Base-by-base conservation (phyloP, 1,284 basidiomycete genomes). In the Leccinum subspadiceum region DNA sequence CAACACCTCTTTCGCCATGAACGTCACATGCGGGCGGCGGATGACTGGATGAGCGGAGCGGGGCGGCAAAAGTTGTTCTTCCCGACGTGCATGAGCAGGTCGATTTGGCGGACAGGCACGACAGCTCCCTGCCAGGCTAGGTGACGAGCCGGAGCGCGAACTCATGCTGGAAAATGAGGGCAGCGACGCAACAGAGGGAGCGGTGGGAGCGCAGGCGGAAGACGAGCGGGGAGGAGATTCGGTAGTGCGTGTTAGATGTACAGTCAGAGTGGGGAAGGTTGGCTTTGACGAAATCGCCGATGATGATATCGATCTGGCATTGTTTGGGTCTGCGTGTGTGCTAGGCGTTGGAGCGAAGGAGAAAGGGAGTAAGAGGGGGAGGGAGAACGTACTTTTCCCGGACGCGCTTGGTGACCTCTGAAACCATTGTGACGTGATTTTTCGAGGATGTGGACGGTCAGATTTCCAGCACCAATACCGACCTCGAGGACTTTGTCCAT, bases 131-230 rank as follows among this genome's bases (percentile, higher is more conserved):
- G 2, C 88, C 89, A 0, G 97, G 94, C 29, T 86, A 81, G 4
- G 96, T 96, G 48, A 94, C 88, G 12, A 99, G 84, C 2, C 97
- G 91, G 62, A 96, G 81, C 0, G 96, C 96, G 71, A 99, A 99
- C 75, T 99, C 96, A 59, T 95, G 90, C 77, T 99, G 96, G 79
- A 99, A 99, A 96, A 99, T 99, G 78, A 99, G 92, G 64, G 99
- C 95, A 26, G 94, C 94, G 64, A 92, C 88, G 35, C 96, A 92
- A 74, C 93, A 95, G 54, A 98, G 82, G 26, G 26, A 26, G 26
- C 96, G 91, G 70, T 98, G 95, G 2, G 96, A 98, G 58, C 98
- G 89, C 41, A 99, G 85, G 66, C 94, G 94, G 83, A 99, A 99
- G 56, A 98, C 92, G 58, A 99, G 87, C 2, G 96, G 94, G 1